phyloP scores from a whole-genome alignment of 2,329 filamentous ascomycete genomes.

The Talaromyces sp. region DNA sequence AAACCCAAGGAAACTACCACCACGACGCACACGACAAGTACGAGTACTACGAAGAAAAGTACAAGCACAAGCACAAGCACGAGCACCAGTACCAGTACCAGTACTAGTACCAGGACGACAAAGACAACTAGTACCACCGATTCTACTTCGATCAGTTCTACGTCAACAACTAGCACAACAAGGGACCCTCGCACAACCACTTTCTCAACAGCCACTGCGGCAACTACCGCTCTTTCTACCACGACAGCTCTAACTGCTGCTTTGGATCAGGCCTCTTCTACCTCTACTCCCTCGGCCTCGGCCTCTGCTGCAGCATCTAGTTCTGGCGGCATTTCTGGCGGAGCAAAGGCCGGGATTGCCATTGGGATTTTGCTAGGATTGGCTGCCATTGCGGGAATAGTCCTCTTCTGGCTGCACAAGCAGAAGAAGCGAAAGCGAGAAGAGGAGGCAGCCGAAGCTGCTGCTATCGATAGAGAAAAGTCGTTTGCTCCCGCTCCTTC shows the following conservation, averaged over 20 bases:
- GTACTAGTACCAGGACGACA: constrained; percentile 1
- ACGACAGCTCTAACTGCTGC: constrained; percentile 10
- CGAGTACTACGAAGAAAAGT: constrained; percentile 3
- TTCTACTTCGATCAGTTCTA: constrained; percentile 4
- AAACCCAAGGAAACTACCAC: constrained; percentile 1
- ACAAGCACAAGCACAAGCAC: constrained; percentile 3
- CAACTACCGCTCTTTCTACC: neutral
- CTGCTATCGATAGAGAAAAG: constrained; percentile 61
- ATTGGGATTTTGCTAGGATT: constrained; percentile 73
- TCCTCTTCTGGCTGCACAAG: constrained; percentile 71
- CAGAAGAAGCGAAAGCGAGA: constrained; percentile 36
- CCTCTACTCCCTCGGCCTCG: constrained; percentile 17
- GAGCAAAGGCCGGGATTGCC: constrained; percentile 73
- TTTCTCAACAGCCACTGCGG: constrained; percentile 9
- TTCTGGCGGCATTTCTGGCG: constrained; percentile 37
- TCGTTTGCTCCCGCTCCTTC: constrained; percentile 26
- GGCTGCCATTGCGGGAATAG: constrained; percentile 60
- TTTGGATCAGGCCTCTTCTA: constrained; percentile 19
- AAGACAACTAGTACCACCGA: neutral
- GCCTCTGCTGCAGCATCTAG: constrained; percentile 15
- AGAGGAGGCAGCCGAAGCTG: constrained; percentile 40
- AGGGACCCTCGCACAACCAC: constrained; percentile 5
- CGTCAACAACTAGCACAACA: constrained; percentile 7
- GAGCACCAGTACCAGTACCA: neutral
- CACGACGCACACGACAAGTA: neutral